Evolutionary conservation across 2,329 filamentous ascomycete genomes (phyloP).

Genomic region (Colletotrichum musicola): DNA sequence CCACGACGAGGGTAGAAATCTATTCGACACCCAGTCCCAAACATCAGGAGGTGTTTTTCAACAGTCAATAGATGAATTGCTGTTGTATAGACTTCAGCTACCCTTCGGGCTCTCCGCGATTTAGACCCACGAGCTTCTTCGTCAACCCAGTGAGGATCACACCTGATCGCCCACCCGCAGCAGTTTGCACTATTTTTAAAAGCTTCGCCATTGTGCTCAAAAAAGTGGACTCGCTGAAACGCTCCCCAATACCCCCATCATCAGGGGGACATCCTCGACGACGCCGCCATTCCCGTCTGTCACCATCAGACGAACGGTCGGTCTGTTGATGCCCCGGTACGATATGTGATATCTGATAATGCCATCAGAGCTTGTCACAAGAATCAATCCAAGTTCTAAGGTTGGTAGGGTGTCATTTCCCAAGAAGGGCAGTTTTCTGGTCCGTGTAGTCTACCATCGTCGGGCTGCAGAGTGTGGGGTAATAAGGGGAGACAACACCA

Average conservation of each 20-base stretch:
- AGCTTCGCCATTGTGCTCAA: background rate
- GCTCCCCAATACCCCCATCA: too few relatives aligned
- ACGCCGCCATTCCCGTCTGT: background rate
- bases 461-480: constrained; percentile 1
- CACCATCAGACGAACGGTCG: constrained; percentile 18
- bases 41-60: background rate
- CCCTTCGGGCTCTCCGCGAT: background rate
- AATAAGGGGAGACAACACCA: constrained; percentile 1
- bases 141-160: background rate
- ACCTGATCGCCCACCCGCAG: too few relatives aligned
- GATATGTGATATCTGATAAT: background rate
- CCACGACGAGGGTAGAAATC: background rate
- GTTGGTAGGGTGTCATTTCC: background rate
- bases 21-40: background rate
- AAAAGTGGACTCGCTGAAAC: background rate
- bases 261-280: background rate
- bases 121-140: background rate
- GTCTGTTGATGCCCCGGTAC: background rate
- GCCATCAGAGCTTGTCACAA: background rate
- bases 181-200: background rate
- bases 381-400: background rate
- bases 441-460: background rate
- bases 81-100: background rate
- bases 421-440: background rate
- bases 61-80: too few relatives aligned